Evolutionary conservation across 306 rosid genomes (phyloP).

Genomic region (Cicer pinnatifidum): DNA sequence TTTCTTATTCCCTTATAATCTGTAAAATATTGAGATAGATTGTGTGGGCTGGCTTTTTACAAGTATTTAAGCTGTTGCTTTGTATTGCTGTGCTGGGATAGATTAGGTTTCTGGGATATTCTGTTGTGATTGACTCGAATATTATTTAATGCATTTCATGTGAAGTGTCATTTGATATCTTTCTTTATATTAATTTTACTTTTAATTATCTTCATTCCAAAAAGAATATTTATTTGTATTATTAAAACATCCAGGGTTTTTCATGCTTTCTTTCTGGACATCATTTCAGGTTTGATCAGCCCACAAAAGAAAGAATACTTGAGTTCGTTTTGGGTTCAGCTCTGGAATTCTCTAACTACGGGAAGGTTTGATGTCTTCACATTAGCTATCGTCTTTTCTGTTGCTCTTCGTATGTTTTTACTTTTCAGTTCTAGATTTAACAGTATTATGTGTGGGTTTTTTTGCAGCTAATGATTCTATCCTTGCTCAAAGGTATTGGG

Average conservation of each 20-base stretch:
- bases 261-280: not conserved
- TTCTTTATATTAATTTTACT: not conserved
- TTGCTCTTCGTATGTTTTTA: constrained; percentile 24
- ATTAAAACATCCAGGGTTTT: not conserved
- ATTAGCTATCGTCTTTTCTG: constrained; percentile 7
- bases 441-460: constrained; percentile 3
- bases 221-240: not conserved
- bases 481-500: constrained; percentile 83
- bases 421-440: constrained; percentile 17
- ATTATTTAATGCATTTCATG: constrained; percentile 1
- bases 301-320: constrained; percentile 67
- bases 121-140: not conserved
- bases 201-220: not conserved
- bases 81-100: not conserved
- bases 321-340: constrained; percentile 74
- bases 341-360: constrained; percentile 68
- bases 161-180: constrained; percentile 4
- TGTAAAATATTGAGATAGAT: not conserved
- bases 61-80: not conserved
- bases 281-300: constrained; percentile 75
- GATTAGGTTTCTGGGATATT: not conserved
- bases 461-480: constrained; percentile 69
- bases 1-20: not conserved
- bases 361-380: constrained; percentile 67
- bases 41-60: constrained; percentile 1